phyloP scores from a whole-genome alignment of 2,329 filamentous ascomycete species.

The Fusarium sacchari region DNA sequence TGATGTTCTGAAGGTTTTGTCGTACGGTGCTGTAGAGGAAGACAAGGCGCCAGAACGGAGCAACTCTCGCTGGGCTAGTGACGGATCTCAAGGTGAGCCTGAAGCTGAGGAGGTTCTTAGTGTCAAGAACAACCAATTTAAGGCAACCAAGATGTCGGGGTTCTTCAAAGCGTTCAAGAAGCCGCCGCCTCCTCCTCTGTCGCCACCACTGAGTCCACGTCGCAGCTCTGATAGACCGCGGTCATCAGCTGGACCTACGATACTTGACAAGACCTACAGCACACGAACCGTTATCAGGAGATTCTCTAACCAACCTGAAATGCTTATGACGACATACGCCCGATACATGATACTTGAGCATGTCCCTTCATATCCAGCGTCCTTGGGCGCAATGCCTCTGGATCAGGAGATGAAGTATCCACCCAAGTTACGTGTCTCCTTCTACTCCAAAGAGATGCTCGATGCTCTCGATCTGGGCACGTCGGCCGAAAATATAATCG shows the following conservation, averaged over 20 bases:
- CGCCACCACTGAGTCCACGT: slow-evolving; percentile 40
- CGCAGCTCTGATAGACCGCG: slow-evolving; percentile 41
- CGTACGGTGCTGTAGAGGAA: slow-evolving; percentile 45
- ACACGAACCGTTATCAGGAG: slow-evolving; percentile 41
- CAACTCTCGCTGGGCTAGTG: slow-evolving; percentile 26
- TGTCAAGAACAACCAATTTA: slow-evolving; percentile 30
- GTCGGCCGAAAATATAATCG: slow-evolving; percentile 50
- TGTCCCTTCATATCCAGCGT: slow-evolving; percentile 38
- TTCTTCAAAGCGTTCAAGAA: slow-evolving; percentile 51
- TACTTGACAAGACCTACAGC: slow-evolving; percentile 41
- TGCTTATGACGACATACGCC: slow-evolving; percentile 43
- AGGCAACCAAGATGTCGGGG: slow-evolving; percentile 41
- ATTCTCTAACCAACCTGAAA: slow-evolving; percentile 32
- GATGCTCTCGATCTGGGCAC: slow-evolving; percentile 57
- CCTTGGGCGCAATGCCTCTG: slow-evolving; percentile 39
- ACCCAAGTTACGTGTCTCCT: slow-evolving; percentile 54
- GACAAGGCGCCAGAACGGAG: slow-evolving; percentile 20
- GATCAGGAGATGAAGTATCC: slow-evolving; percentile 44
- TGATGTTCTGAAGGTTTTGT: slow-evolving; percentile 62
- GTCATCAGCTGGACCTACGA: slow-evolving; percentile 34
- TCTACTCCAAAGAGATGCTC: slow-evolving; percentile 58
- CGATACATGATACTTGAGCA: slow-evolving; percentile 48
- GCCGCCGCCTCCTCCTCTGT: slow-evolving; percentile 33
- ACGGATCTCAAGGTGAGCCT: slow-evolving; percentile 25
- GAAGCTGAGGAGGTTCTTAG: slow-evolving; percentile 45